Percentiles rank a stretch among this genome's conserved stretches.
These are phyloP conservation scores for Volvox reticuliferus DNA, from an alignment of 139 green algal genomes.

Conservation along the genomic window DNA sequence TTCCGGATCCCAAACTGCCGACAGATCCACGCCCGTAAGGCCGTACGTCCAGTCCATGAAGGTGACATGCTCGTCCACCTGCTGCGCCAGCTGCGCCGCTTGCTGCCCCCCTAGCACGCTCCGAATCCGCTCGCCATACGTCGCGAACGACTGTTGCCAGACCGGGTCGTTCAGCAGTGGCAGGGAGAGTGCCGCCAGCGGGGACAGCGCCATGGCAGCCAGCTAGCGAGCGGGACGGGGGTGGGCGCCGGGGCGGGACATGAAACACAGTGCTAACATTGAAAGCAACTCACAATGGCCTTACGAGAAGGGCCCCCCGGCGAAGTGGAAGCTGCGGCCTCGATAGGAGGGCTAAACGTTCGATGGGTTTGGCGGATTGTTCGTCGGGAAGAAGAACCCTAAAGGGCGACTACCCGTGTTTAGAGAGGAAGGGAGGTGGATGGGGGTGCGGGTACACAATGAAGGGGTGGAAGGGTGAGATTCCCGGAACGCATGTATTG, in stretches of 20 bases:
- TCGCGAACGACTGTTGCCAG: constrained; percentile 42
- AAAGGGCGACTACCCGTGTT: too few relatives aligned
- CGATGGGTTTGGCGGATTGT: not conserved
- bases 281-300: too few relatives aligned
- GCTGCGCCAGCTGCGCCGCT: not conserved
- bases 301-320: not conserved
- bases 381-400: too few relatives aligned
- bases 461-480: too few relatives aligned
- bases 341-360: not conserved
- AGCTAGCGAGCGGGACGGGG: constrained; percentile 37
- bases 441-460: too few relatives aligned
- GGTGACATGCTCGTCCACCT: constrained; percentile 54
- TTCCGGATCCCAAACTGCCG: constrained; percentile 71
- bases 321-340: too few relatives aligned
- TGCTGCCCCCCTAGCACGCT: constrained; percentile 13
- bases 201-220: constrained; percentile 74
- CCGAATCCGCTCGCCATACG: constrained; percentile 30
- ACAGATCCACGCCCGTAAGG: constrained; percentile 60
- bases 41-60: constrained; percentile 74
- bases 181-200: constrained; percentile 66
- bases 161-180: constrained; percentile 45
- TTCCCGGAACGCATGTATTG: too few relatives aligned
- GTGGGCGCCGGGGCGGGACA: not conserved
- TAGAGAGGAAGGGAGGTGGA: too few relatives aligned
- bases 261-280: not conserved